Evolutionary conservation across 2,329 filamentous ascomycete genomes (phyloP).

Genomic region (Paramyrothecium roridum): DNA sequence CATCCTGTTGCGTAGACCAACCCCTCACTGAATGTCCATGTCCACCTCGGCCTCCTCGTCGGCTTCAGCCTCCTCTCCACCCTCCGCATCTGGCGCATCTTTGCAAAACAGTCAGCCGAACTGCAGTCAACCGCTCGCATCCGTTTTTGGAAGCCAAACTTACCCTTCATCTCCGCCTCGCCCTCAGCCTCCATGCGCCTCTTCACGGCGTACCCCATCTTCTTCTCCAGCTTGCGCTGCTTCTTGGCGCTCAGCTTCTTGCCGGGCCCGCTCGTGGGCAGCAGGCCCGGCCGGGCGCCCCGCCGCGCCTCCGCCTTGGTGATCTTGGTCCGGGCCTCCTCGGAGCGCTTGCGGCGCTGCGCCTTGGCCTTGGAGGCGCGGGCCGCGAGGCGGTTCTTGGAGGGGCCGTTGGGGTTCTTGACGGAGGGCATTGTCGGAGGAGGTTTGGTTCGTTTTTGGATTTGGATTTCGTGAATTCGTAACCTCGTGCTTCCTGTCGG

Average conservation of each 20-base stretch:
- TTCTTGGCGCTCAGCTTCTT: conserved; percentile 51
- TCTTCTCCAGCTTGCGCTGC: conserved; percentile 53
- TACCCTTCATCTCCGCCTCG: conserved; percentile 47
- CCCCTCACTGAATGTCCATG: conserved; percentile 14
- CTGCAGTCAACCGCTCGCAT: not conserved
- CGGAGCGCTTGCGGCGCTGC: conserved; percentile 37
- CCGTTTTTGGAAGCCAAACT: conserved; percentile 9
- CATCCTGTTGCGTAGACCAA: not conserved
- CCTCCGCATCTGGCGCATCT: conserved; percentile 1
- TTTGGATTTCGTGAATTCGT: not conserved
- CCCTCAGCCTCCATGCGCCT: conserved; percentile 49
- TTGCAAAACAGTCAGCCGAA: not conserved
- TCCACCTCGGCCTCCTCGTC: conserved; percentile 8
- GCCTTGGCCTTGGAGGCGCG: conserved; percentile 42
- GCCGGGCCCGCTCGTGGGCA: conserved; percentile 54
- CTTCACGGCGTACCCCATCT: conserved; percentile 48
- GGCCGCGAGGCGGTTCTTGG: conserved; percentile 49
- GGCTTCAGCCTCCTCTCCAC: not conserved
- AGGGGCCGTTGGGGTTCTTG: conserved; percentile 56
- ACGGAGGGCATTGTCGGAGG: conserved; percentile 46
- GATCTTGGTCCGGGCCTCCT: conserved; percentile 33
- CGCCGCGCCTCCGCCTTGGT: conserved; percentile 40
- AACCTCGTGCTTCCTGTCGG: too few relatives aligned
- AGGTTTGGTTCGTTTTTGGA: not conserved
- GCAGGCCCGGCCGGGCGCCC: conserved; percentile 49